Conservation (phyloP, 2,329 filamentous ascomycete genomes). For the Paraphoma chrysanthemicola region DNA sequence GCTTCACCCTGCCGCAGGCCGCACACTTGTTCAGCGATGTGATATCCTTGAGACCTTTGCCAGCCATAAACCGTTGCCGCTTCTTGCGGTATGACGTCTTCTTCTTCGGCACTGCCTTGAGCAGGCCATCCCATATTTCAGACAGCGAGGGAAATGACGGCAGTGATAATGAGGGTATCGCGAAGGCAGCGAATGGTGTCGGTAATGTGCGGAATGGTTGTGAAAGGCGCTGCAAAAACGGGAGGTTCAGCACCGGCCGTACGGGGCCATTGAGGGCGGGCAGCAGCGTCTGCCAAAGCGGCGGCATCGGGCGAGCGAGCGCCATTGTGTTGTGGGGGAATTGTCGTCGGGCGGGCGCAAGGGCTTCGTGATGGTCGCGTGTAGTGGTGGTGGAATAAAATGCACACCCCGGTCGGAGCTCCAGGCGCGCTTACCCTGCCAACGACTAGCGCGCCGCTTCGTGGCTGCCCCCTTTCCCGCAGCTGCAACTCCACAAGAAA, state of each 20-base stretch:
- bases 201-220: slow-evolving; percentile 65
- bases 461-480: slow-evolving; percentile 50
- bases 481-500: slow-evolving; percentile 46
- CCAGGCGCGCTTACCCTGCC: slow-evolving; percentile 29
- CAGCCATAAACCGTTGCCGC: slow-evolving; percentile 90
- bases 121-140: slow-evolving; percentile 89
- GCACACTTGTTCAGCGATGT: slow-evolving; percentile 87
- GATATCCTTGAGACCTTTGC: slow-evolving; percentile 92
- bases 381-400: slow-evolving; percentile 40
- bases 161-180: slow-evolving; percentile 59
- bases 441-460: slow-evolving; percentile 44
- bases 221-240: slow-evolving; percentile 53
- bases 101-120: slow-evolving; percentile 96
- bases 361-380: slow-evolving; percentile 11
- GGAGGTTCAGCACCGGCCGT: slow-evolving; percentile 47
- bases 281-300: slow-evolving; percentile 60
- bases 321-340: slow-evolving; percentile 33
- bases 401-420: slow-evolving; percentile 31
- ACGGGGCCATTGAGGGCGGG: slow-evolving; percentile 56
- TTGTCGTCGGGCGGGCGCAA: slow-evolving; percentile 4
- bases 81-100: slow-evolving; percentile 98
- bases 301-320: slow-evolving; percentile 51
- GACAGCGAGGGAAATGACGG: slow-evolving; percentile 61
- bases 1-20: slow-evolving; percentile 85
- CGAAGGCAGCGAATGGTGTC: slow-evolving; percentile 61